These are phyloP conservation scores for Petunia axillaris DNA, from an alignment of 257 asterid species.

Conservation along the genomic window DNA sequence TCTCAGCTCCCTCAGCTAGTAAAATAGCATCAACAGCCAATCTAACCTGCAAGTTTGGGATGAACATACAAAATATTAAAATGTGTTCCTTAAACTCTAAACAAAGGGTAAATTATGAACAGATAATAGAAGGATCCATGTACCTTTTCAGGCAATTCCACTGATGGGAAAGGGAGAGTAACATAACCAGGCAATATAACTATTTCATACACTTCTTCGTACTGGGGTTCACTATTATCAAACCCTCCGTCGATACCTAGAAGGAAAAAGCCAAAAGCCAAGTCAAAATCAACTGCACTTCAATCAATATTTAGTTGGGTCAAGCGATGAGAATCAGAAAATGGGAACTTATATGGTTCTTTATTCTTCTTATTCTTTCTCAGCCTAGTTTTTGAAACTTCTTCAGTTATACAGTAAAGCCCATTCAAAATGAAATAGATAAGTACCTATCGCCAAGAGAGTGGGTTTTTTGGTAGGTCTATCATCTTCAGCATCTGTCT, in stretches of 20 bases:
- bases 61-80: neutral
- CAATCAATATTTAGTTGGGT: neutral
- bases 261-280: slow-evolving; percentile 31
- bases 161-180: slow-evolving; percentile 90
- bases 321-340: slow-evolving; percentile 6
- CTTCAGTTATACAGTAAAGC: neutral
- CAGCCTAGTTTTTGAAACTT: neutral
- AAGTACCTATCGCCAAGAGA: slow-evolving; percentile 86
- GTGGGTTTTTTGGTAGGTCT: slow-evolving; percentile 95
- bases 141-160: slow-evolving; percentile 97
- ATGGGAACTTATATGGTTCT: neutral
- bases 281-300: neutral
- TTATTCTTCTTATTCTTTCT: neutral
- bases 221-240: slow-evolving; percentile 76
- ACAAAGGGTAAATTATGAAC: neutral
- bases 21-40: slow-evolving; percentile 88
- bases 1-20: slow-evolving; percentile 85
- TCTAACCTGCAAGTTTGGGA: slow-evolving; percentile 64
- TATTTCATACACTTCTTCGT: slow-evolving; percentile 69
- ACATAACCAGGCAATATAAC: slow-evolving; percentile 78
- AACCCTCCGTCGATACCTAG: slow-evolving; percentile 92
- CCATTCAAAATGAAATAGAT: neutral
- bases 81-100: neutral
- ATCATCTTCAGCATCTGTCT: slow-evolving; percentile 68
- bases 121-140: neutral